Conservation (phyloP, 805 yeast genomes). For the Alloascoidea africana region DNA sequence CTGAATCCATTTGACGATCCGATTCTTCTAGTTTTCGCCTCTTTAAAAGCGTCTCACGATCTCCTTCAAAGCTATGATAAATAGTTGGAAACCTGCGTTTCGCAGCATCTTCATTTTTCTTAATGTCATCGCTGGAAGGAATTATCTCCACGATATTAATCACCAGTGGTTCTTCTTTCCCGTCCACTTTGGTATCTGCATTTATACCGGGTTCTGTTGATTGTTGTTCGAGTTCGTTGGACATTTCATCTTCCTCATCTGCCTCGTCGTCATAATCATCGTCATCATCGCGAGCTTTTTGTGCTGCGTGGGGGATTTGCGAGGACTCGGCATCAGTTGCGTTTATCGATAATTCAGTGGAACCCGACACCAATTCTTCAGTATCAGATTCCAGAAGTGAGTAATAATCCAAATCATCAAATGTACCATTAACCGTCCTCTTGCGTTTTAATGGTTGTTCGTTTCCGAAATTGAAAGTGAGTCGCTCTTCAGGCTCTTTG, state of each 20-base stretch:
- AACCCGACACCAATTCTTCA: conserved; percentile 7
- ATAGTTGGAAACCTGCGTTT: conserved; percentile 40
- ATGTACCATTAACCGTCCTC: background rate
- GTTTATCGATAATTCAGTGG: conserved; percentile 1
- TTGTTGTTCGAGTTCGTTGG: conserved; percentile 12
- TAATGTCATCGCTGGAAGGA: conserved; percentile 7
- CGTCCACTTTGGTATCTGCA: conserved; percentile 6
- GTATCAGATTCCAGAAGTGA: conserved; percentile 10
- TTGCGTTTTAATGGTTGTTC: background rate
- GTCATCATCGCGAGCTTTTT: conserved; percentile 15
- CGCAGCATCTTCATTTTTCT: conserved; percentile 8
- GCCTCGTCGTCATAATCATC: conserved; percentile 26
- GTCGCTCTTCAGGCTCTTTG: conserved; percentile 4
- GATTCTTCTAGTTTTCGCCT: conserved; percentile 67
- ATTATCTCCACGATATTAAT: conserved; percentile 5
- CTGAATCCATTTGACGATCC: conserved; percentile 42
- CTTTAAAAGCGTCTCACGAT: conserved; percentile 57
- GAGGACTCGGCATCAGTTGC: conserved; percentile 3
- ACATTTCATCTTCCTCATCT: conserved; percentile 14
- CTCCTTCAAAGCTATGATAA: conserved; percentile 55
- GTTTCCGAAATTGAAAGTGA: background rate
- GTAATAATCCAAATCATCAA: background rate
- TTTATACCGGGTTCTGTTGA: conserved; percentile 3
- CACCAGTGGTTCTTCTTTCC: conserved; percentile 7
- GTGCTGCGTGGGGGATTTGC: conserved; percentile 2